Evolutionary conservation across 345 rosid species (phyloP), one percentile per base, ranked within the genome.

Genomic region (Sisymbrium altissimum): DNA sequence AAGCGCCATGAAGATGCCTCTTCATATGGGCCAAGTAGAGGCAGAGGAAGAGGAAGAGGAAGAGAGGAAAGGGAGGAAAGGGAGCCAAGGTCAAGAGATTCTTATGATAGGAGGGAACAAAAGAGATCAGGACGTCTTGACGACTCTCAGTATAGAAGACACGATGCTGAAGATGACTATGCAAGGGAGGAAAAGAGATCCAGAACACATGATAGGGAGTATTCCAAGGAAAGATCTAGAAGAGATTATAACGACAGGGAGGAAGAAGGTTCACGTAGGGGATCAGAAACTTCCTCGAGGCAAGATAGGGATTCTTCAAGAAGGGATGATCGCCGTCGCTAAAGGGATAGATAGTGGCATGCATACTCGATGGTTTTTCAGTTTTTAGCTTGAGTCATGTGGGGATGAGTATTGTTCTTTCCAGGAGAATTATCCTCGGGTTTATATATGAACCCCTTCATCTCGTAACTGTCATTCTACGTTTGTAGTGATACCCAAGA

Each of bases 141-240:
- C 56, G 70, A 59, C 43, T 71, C 73, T 12, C 84, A 69, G 64
- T 80, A 82, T 23, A 79, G 84, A 68, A 84, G 82, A 40, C 79
- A 77, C 54, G 13, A 6, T 83, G 61, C 66, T 71, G 74, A 73
- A 41, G 41, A 39, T 64, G 88, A 83, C 48, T 61, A 32, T 23
- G 38, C 6, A 64, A 81, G 78, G 74, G 84, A 81, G 52, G 86
- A 75, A 9, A 85, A 77, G 72, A 77, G 83, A 74, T 74, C 77
- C 25, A 77, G 78, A 67, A 76, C 83, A 70, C 68, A 72, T 23
- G 85, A 81, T 44, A 15, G 33, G 9, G 81, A 67, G 35, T 56
- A 64, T 13, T 14, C 8, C 21, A 50, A 44, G 10, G 23, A 27
- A 12, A 64, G 32, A 55, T 54, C 71, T 27, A 62, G 77, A 68